These are phyloP conservation scores for Aspergillus phoenicis DNA, from an alignment of 2,329 filamentous ascomycete genomes.

Conservation along the genomic window DNA sequence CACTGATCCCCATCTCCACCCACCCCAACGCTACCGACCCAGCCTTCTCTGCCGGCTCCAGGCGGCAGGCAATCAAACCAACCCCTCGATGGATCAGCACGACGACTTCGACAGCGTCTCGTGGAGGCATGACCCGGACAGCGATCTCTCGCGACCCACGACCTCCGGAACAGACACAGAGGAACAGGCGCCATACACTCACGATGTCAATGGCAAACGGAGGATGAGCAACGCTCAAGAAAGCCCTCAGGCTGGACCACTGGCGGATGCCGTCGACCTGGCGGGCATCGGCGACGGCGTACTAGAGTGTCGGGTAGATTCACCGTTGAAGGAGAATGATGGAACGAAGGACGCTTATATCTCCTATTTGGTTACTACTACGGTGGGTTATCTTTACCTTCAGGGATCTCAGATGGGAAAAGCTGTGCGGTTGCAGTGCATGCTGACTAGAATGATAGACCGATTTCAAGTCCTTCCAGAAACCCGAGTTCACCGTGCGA, in stretches of 20 bases:
- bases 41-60: constrained; percentile 8
- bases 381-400: constrained; percentile 57
- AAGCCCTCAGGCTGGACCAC: constrained; percentile 52
- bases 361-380: constrained; percentile 89
- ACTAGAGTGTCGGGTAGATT: constrained; percentile 79
- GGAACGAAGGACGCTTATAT: constrained; percentile 96
- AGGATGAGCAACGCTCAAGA: constrained; percentile 49
- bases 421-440: too few relatives aligned
- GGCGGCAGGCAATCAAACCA: constrained; percentile 6
- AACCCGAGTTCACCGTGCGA: constrained; percentile 74
- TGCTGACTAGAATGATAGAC: constrained; percentile 59
- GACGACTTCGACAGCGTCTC: constrained; percentile 81
- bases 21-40: not conserved
- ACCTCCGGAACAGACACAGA: constrained; percentile 47
- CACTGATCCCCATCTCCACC: not conserved
- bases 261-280: constrained; percentile 60
- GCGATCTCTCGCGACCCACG: constrained; percentile 46
- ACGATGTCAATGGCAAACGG: constrained; percentile 53
- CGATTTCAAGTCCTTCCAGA: constrained; percentile 91
- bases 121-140: constrained; percentile 68
- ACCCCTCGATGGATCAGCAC: constrained; percentile 48
- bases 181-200: constrained; percentile 34
- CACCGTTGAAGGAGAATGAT: constrained; percentile 91
- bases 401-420: not conserved
- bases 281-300: constrained; percentile 70